Base-by-base conservation (phyloP, 352 stramenopile genomes). In the Globisporangium polare region DNA sequence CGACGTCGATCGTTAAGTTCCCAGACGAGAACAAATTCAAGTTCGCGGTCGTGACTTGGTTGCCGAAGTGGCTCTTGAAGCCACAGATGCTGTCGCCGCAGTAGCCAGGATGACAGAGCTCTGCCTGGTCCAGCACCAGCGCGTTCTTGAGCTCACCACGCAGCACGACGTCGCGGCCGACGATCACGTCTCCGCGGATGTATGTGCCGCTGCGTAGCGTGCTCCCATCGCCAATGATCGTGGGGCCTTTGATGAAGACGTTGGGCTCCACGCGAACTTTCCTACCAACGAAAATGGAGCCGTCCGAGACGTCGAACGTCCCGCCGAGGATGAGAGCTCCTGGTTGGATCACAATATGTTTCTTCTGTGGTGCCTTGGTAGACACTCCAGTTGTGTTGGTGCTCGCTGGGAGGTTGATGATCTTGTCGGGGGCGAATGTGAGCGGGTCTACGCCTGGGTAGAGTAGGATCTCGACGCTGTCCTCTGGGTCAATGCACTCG, bases 11-110 rank as follows among this genome's bases (percentile, higher is more conserved):
- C 43, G 39, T 67, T 41, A 69, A 60, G 52, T 61, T 88, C 13
- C 5, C 77, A 31, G 60, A 22, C 20, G 59, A 61, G 39, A 93
- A 72, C 10, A 93, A 62, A 39, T 73, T 85, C 37, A 93, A 67
- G 55, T 93, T 91, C 0, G 84, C 84, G 2, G 84, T 92, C 31
- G 84, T 90, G 27, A 89, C 84, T 62, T 93, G 84, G 71, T 93
- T 93, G 51, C 81, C 84, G 47, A 93, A 90, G 58, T 93, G 82
- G 71, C 80, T 89, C 63, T 86, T 88, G 60, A 80, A 84, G 3
- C 84, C 84, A 24, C 75, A 88, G 35, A 92, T 67, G 54, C 77
- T 89, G 67, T 92, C 84, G 17, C 82, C 82, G 47, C 77, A 90
- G 64, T 94, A 92, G 0, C 82, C 78, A 2, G 82, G 80, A 41